Evolutionary conservation across 352 stramenopile genomes (phyloP).

Genomic region (Saprolegnia diclina): DNA sequence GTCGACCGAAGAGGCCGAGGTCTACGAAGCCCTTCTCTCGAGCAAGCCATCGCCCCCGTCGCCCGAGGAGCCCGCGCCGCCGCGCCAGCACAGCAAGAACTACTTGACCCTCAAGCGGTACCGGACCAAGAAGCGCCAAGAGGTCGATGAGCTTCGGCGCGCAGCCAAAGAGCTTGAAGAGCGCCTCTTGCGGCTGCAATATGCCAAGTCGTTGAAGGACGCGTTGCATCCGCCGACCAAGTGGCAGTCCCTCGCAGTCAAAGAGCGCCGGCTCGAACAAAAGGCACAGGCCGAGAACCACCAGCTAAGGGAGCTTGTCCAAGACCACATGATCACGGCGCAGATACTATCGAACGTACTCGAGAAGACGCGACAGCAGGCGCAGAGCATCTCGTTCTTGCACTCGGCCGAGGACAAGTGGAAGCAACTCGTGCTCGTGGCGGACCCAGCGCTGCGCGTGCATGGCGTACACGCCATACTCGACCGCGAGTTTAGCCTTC

Average conservation of each 20-base stretch:
- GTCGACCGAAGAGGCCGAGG: not conserved
- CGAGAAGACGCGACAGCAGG: not conserved
- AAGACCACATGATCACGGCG: slow-evolving; percentile 9
- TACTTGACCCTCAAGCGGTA: slow-evolving; percentile 1
- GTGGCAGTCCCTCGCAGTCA: not conserved
- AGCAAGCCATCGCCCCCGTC: not conserved
- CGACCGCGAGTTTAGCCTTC: not conserved
- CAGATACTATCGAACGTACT: slow-evolving; percentile 4
- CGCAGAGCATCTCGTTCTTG: not conserved
- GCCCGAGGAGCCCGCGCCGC: not conserved
- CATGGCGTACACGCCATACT: not conserved
- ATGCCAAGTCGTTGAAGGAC: not conserved
- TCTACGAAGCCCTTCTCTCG: not conserved
- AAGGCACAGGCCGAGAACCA: not conserved
- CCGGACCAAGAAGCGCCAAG: not conserved
- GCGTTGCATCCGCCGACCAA: not conserved
- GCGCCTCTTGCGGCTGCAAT: not conserved
- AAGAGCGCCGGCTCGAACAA: not conserved
- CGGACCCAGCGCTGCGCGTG: not conserved
- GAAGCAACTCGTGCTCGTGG: not conserved
- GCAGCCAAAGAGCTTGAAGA: not conserved
- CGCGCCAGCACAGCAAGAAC: not conserved
- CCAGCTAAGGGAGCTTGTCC: not conserved
- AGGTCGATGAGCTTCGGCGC: not conserved
- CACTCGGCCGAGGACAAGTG: not conserved